These are phyloP conservation scores for Tolypocladium cylindrosporum DNA, from an alignment of 2,329 filamentous ascomycete species.

Conservation along the genomic window DNA sequence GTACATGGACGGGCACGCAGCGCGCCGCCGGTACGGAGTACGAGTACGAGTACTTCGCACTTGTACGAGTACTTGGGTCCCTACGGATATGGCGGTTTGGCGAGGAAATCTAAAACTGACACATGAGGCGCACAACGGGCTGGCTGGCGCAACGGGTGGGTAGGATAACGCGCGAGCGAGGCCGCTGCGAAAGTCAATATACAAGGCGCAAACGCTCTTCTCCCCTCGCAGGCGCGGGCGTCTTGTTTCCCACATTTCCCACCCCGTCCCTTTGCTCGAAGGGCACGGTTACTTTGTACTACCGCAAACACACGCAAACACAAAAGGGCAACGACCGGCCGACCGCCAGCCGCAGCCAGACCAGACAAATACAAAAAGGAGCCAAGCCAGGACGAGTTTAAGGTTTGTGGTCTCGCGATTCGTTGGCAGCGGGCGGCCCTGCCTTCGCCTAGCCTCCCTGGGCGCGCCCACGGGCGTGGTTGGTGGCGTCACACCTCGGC, in stretches of 20 bases:
- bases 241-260: not conserved
- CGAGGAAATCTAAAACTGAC: not conserved
- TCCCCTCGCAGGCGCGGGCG: not conserved
- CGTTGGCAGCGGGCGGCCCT: not conserved
- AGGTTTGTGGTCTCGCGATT: slow-evolving; percentile 1
- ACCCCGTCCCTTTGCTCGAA: not conserved
- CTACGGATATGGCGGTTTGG: not conserved
- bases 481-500: slow-evolving; percentile 1
- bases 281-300: not conserved
- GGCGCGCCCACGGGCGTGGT: not conserved
- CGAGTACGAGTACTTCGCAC: not conserved
- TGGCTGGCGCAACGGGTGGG: not conserved
- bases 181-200: not conserved
- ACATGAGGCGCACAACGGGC: not conserved
- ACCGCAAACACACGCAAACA: not conserved
- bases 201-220: not conserved
- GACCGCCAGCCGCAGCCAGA: not conserved
- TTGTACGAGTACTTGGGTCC: not conserved
- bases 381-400: not conserved
- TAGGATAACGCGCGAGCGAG: not conserved
- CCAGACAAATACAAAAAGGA: not conserved
- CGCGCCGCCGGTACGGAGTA: not conserved
- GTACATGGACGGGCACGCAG: not conserved
- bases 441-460: not conserved
- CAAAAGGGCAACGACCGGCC: not conserved